A percentile compares a stretch with the other conserved stretches of the same genome.
Conservation (phyloP, 306 rosid genomes). For the Vachellia collinsii region DNA sequence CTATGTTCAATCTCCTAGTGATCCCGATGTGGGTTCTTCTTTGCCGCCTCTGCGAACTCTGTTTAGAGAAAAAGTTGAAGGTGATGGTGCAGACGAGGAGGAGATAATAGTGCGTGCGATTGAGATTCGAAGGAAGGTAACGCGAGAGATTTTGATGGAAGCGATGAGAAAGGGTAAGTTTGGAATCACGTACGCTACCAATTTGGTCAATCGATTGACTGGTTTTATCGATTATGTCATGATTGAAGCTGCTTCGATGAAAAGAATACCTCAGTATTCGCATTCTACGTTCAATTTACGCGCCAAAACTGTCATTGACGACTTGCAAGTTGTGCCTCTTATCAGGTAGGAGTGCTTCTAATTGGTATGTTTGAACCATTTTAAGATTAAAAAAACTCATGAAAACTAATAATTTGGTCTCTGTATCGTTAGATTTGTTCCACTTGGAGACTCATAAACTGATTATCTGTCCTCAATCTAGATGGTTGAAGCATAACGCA, state of each 20-base stretch:
- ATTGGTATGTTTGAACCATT: constrained; percentile 6
- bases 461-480: constrained; percentile 40
- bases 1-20: constrained; percentile 75
- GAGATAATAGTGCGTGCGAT: constrained; percentile 78
- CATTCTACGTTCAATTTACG: constrained; percentile 72
- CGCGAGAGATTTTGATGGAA: constrained; percentile 74
- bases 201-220: constrained; percentile 54
- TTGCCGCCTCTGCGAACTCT: constrained; percentile 58
- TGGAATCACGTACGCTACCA: constrained; percentile 74
- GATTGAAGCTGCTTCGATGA: constrained; percentile 86
- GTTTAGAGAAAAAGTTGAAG: constrained; percentile 30
- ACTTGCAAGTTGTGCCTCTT: constrained; percentile 75
- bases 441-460: constrained; percentile 25
- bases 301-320: constrained; percentile 75
- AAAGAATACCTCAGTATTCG: constrained; percentile 65
- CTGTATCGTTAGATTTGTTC: neutral
- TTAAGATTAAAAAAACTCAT: neutral
- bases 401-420: neutral
- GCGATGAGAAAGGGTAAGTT: constrained; percentile 78
- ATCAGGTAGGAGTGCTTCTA: constrained; percentile 54
- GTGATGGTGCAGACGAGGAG: constrained; percentile 34
- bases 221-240: constrained; percentile 72
- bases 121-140: constrained; percentile 84
- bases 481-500: constrained; percentile 96
- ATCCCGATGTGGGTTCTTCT: constrained; percentile 74